Evolutionary conservation across 2,329 filamentous ascomycete species (phyloP).

Genomic region (Cladobotryum mycophilum): DNA sequence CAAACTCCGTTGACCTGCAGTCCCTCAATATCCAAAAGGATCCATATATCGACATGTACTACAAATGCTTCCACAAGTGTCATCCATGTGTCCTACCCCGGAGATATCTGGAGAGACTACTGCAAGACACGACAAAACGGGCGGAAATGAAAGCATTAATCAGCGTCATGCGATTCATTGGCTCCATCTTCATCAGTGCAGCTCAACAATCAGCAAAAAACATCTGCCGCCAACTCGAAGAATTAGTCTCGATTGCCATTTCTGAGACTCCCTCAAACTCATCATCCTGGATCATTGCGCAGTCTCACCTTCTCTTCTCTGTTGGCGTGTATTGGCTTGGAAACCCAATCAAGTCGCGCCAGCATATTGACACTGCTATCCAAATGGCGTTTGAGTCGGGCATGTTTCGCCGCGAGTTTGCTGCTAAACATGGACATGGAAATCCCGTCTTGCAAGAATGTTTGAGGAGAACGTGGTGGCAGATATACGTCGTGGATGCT

Average conservation of each 20-base stretch:
- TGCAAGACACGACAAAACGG: constrained; percentile 1
- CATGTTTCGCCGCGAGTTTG: constrained; percentile 52
- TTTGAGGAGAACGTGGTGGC: constrained; percentile 68
- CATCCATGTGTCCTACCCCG: constrained; percentile 25
- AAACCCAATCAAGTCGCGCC: constrained; percentile 18
- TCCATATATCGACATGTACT: constrained; percentile 27
- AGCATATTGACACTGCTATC: constrained; percentile 42
- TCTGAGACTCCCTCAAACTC: background rate
- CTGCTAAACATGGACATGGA: constrained; percentile 38
- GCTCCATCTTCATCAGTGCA: constrained; percentile 24
- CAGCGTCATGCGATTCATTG: constrained; percentile 27
- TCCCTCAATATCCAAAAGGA: constrained; percentile 13
- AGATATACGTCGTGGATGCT: constrained; percentile 56
- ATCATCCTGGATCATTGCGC: constrained; percentile 25
- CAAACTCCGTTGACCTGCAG: constrained; percentile 3
- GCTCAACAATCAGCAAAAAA: constrained; percentile 5
- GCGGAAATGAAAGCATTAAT: constrained; percentile 18
- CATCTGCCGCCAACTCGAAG: constrained; percentile 7
- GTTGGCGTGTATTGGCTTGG: constrained; percentile 30
- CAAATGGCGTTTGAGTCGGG: constrained; percentile 53
- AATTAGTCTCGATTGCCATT: constrained; percentile 2
- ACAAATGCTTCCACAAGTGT: constrained; percentile 27
- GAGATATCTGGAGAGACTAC: constrained; percentile 12
- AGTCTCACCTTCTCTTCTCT: constrained; percentile 31
- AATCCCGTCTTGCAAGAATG: constrained; percentile 49